A percentile compares a stretch with the other conserved stretches of the same genome.
Conservation (phyloP, 1,284 basidiomycete species). For the Papiliotrema fonsecae region DNA sequence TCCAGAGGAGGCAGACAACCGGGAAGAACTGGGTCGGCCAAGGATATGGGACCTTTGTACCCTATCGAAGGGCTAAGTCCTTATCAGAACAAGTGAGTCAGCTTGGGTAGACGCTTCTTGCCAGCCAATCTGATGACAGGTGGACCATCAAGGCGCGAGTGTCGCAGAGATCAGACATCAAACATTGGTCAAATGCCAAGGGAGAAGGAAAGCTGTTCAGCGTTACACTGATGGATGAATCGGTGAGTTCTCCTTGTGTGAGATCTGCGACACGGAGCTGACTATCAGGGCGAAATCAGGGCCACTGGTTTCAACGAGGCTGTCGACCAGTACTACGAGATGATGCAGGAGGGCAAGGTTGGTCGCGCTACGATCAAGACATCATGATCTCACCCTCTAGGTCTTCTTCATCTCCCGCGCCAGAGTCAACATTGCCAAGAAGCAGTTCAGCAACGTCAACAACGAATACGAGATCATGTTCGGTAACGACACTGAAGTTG, state of each 20-base stretch:
- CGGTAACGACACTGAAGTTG: conserved; percentile 76
- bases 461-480: conserved; percentile 94
- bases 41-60: conserved; percentile 55
- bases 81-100: conserved; percentile 79
- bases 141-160: conserved; percentile 98
- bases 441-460: conserved; percentile 84
- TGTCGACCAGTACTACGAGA: conserved; percentile 77
- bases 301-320: conserved; percentile 88
- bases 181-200: conserved; percentile 79
- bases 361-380: conserved; percentile 1
- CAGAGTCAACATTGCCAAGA: conserved; percentile 90
- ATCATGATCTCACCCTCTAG: conserved; percentile 13
- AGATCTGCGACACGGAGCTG: conserved; percentile 5
- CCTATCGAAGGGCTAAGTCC: conserved; percentile 95
- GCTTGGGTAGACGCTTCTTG: neutral
- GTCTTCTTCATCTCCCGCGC: conserved; percentile 83
- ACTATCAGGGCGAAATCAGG: conserved; percentile 68
- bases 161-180: conserved; percentile 83
- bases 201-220: conserved; percentile 97
- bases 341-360: conserved; percentile 86
- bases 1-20: conserved; percentile 15
- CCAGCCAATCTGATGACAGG: conserved; percentile 23
- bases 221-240: conserved; percentile 90
- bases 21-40: conserved; percentile 10
- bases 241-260: conserved; percentile 54